Evolutionary conservation across 306 rosid species (phyloP).

Genomic region (Styphnolobium japonicum): DNA sequence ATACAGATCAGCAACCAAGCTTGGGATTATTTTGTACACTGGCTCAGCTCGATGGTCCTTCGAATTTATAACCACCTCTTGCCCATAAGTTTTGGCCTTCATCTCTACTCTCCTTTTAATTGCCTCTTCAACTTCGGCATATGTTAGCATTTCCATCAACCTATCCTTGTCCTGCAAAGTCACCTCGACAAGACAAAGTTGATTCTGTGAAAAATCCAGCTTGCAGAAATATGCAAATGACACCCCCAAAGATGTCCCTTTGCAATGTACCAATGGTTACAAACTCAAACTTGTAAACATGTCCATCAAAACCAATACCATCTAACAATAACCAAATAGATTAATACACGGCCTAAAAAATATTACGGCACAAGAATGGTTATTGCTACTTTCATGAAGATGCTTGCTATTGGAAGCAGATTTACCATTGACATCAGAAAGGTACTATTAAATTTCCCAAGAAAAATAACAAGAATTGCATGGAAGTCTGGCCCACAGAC

Average conservation of each 20-base stretch:
- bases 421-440: neutral
- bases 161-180: conserved; percentile 64
- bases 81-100: conserved; percentile 76
- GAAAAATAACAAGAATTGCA: conserved; percentile 7
- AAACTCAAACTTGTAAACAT: conserved; percentile 1
- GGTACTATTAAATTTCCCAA: neutral
- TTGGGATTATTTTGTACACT: conserved; percentile 76
- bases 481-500: neutral
- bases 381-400: neutral
- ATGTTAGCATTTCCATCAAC: conserved; percentile 78
- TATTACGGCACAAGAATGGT: neutral
- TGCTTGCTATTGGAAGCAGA: neutral
- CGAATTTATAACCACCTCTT: conserved; percentile 51
- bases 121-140: conserved; percentile 70
- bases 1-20: conserved; percentile 78
- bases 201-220: neutral
- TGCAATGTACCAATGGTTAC: neutral
- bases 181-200: neutral
- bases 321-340: conserved; percentile 7
- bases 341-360: neutral
- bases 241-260: neutral
- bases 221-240: conserved; percentile 4
- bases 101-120: conserved; percentile 69
- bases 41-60: conserved; percentile 46
- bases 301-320: conserved; percentile 12